Evolutionary conservation across 1,139 yeast species (phyloP), one percentile per base, ranked within the genome.

Genomic region (Blastobotrys raffinosifermentans): DNA sequence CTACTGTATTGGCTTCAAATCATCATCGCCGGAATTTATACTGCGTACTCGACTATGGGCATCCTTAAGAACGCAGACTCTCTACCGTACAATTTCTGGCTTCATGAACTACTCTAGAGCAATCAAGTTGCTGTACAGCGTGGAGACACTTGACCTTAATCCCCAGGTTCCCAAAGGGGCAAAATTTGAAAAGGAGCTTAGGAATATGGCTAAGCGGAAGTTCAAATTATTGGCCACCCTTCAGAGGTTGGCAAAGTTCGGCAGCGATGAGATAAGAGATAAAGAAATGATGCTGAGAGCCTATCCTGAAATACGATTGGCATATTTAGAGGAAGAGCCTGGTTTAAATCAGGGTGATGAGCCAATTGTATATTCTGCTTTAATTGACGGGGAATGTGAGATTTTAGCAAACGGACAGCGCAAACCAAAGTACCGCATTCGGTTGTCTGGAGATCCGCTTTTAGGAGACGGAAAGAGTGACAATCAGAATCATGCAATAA

Each of bases 381-480:
- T 82, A 40, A 67, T 83, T 26, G 84, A 80, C 55, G 73, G 75
- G 0, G 62, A 61, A 14, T 65, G 72, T 36, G 62, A 56, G 22
- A 53, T 58, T 17, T 67, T 67, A 34, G 64, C 58, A 8, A 49
- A 55, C 3, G 75, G 77, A 1, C 51, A 64, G 10, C 62, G 75
- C 19, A 54, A 54, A 18, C 78, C 77, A 4, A 66, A 67, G 32
- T 80, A 69, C 50, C 67, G 74, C 41, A 69, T 86, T 7, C 68
- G 67, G 37, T 63, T 86, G 9, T 80, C 94, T 0, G 96, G 96
- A 1, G 77, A 86, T 54, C 96, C 96, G 2, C 82, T 85, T 26
- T 63, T 86, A 19, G 96, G 96, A 0, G 95, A 85, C 59, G 95
- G 95, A 2, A 85, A 85, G 55, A 78, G 94, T 2, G 95, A 85